Evolutionary conservation across 345 rosid genomes (phyloP).

Genomic region (Dimocarpus longan): DNA sequence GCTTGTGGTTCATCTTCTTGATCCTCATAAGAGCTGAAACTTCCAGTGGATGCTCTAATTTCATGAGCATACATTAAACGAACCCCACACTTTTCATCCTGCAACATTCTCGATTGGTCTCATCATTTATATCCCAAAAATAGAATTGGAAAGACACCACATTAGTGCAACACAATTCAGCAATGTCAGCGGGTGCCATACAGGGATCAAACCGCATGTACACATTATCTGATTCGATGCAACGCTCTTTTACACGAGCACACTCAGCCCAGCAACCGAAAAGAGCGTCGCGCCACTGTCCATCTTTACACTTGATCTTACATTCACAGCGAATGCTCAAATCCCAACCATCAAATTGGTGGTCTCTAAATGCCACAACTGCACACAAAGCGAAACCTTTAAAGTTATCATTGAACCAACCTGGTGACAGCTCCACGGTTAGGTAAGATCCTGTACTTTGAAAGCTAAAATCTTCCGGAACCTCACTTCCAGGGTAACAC

Average conservation of each 20-base stretch:
- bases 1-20: no score
- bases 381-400: neutral
- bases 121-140: no score
- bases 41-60: no score
- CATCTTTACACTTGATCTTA: neutral
- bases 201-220: neutral
- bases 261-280: no score
- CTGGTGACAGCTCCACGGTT: neutral
- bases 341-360: neutral
- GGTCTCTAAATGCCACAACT: neutral
- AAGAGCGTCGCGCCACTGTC: neutral
- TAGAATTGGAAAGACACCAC: neutral
- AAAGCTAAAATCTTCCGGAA: neutral
- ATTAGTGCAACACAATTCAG: no score
- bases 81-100: neutral
- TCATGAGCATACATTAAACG: neutral
- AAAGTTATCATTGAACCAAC: neutral
- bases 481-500: neutral
- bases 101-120: neutral
- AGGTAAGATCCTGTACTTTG: neutral
- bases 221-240: neutral
- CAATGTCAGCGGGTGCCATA: no score
- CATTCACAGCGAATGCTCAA: neutral
- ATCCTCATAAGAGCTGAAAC: no score
- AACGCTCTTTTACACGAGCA: no score